Conservation (phyloP, 139 green algal species). For the Tetradesmus lagerheimii region DNA sequence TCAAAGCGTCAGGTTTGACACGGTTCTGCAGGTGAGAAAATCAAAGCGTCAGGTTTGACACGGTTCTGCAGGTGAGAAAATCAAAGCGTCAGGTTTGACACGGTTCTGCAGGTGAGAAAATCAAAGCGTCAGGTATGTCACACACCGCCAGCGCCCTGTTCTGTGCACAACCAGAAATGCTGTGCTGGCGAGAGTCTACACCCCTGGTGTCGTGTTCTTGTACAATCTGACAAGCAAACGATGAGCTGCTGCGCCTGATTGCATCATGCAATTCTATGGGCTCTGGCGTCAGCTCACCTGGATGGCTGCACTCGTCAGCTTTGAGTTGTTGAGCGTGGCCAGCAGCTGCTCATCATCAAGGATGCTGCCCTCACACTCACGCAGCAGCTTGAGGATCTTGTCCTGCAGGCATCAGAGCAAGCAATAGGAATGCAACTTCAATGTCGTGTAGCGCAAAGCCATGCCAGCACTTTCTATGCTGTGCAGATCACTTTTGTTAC, state of each 20-base stretch:
- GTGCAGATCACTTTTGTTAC: too few species aligned
- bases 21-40: conserved; percentile 56
- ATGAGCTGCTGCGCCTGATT: too few species aligned
- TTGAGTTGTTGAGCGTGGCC: conserved; percentile 91
- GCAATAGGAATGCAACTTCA: not conserved
- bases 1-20: too few species aligned
- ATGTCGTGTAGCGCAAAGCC: too few species aligned
- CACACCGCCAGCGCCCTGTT: not conserved
- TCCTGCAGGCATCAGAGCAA: conserved; percentile 75
- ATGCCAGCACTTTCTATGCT: too few species aligned
- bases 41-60: conserved; percentile 14
- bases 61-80: conserved; percentile 59
- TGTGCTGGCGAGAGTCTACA: too few species aligned
- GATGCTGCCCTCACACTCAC: conserved; percentile 89
- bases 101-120: conserved; percentile 54
- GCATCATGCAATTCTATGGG: not conserved
- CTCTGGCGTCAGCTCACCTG: conserved; percentile 40
- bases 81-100: conserved; percentile 63
- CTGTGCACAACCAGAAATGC: too few species aligned
- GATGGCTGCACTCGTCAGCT: conserved; percentile 85
- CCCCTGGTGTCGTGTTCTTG: too few species aligned
- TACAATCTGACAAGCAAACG: too few species aligned
- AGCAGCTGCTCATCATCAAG: conserved; percentile 93
- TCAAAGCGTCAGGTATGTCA: not conserved
- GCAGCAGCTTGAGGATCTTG: conserved; percentile 89